Evolutionary conservation across 2,329 filamentous ascomycete genomes (phyloP).

Genomic region (Ceratocystis huliohia): DNA sequence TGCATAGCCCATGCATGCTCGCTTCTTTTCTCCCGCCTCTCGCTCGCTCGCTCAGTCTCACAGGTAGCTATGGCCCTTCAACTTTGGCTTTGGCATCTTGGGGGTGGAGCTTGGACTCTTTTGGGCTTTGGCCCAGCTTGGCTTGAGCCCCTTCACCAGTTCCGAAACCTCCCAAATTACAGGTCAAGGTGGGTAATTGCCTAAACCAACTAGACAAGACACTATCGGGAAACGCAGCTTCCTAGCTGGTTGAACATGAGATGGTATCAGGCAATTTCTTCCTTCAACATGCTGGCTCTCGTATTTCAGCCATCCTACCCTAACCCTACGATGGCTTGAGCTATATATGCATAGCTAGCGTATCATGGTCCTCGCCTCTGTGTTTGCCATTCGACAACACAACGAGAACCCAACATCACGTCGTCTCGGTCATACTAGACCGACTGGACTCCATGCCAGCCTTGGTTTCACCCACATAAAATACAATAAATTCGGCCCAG

Average conservation of each 20-base stretch:
- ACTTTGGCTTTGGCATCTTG: not conserved
- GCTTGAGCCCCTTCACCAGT: slow-evolving; percentile 7
- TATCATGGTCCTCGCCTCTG: too few species aligned
- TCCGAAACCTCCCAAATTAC: slow-evolving; percentile 9
- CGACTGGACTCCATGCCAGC: too few species aligned
- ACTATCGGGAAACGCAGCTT: not conserved
- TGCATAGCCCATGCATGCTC: not conserved
- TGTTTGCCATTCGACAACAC: too few species aligned
- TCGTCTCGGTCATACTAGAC: too few species aligned
- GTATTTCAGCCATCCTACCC: not conserved
- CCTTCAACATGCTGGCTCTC: not conserved
- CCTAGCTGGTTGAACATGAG: not conserved
- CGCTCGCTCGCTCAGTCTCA: not conserved
- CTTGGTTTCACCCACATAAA: not conserved
- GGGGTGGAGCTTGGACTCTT: not conserved
- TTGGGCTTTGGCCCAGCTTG: slow-evolving; percentile 1
- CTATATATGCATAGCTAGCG: not conserved
- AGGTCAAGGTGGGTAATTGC: slow-evolving; percentile 9
- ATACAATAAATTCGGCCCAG: not conserved
- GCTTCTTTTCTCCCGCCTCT: not conserved
- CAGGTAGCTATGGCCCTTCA: not conserved
- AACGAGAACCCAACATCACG: too few species aligned
- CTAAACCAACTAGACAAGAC: not conserved
- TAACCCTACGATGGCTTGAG: not conserved
- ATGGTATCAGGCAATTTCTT: not conserved